phyloP scores from a whole-genome alignment of 2,329 filamentous ascomycete genomes.

The Penicillium sp. region DNA sequence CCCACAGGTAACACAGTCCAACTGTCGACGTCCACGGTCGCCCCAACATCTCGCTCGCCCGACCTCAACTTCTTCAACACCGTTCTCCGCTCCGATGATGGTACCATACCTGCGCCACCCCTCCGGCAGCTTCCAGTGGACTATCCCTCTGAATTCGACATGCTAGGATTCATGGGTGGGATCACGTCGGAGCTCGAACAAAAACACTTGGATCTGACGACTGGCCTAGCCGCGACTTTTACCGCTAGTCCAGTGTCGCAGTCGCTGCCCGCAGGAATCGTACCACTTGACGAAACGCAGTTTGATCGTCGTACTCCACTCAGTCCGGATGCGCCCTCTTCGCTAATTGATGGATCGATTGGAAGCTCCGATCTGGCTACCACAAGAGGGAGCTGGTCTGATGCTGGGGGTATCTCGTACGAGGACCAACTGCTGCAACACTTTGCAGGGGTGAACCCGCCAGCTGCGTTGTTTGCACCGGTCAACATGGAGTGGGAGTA shows the following conservation, averaged over 20 bases:
- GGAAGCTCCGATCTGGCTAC: constrained; percentile 17
- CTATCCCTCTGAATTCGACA: constrained; percentile 31
- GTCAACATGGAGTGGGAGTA: constrained; percentile 37
- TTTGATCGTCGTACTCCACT: constrained; percentile 14
- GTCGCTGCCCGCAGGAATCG: constrained; percentile 6
- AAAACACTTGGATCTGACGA: constrained; percentile 35
- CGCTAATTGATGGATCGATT: constrained; percentile 17
- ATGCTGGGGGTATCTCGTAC: constrained; percentile 20
- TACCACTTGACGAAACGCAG: constrained; percentile 8
- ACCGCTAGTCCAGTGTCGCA: constrained; percentile 12
- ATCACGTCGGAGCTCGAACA: constrained; percentile 38
- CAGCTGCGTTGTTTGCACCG: constrained; percentile 34
- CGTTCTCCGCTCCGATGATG: constrained; percentile 29
- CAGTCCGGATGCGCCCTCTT: constrained; percentile 16
- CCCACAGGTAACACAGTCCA: background rate
- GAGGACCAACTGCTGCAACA: constrained; percentile 34
- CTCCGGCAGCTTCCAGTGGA: constrained; percentile 10
- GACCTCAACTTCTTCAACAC: constrained; percentile 32
- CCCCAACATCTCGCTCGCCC: constrained; percentile 17
- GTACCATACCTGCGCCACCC: constrained; percentile 13
- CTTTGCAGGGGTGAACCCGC: constrained; percentile 30
- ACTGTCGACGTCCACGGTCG: constrained; percentile 2
- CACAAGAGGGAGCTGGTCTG: constrained; percentile 21
- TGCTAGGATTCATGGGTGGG: constrained; percentile 39
- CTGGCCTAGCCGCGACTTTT: constrained; percentile 18